These are phyloP conservation scores for Cladobotryum mycophilum DNA, from an alignment of 2,329 filamentous ascomycete genomes.

Conservation along the genomic window DNA sequence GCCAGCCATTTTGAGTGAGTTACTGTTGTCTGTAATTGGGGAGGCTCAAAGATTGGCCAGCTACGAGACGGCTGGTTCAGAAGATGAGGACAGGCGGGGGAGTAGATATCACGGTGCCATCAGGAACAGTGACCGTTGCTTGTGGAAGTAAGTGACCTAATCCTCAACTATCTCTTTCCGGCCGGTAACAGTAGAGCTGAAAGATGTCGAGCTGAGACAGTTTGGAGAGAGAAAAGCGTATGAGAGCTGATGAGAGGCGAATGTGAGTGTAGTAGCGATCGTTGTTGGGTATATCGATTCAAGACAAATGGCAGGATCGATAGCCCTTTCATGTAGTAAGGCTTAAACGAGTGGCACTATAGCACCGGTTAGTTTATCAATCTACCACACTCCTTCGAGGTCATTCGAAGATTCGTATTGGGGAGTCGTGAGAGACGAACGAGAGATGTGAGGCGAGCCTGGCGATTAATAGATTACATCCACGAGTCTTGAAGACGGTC, in stretches of 20 bases:
- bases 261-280: conserved; percentile 1
- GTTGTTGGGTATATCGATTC: not conserved
- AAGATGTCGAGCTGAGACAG: not conserved
- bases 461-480: not conserved
- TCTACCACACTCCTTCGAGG: not conserved
- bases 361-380: not conserved
- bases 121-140: not conserved
- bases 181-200: too few species aligned
- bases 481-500: conserved; percentile 6
- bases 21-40: not conserved
- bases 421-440: conserved; percentile 2
- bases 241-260: too few species aligned
- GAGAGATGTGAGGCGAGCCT: not conserved
- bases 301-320: not conserved
- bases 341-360: conserved; percentile 6
- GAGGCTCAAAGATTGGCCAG: not conserved
- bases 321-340: too few species aligned
- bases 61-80: not conserved
- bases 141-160: not conserved
- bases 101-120: conserved; percentile 6
- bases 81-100: not conserved
- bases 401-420: not conserved
- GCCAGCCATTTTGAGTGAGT: conserved; percentile 7
- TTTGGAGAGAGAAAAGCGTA: not conserved
- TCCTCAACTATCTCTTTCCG: too few species aligned